Evolutionary conservation across 345 rosid genomes (phyloP).

Genomic region (Brassica rapa): DNA sequence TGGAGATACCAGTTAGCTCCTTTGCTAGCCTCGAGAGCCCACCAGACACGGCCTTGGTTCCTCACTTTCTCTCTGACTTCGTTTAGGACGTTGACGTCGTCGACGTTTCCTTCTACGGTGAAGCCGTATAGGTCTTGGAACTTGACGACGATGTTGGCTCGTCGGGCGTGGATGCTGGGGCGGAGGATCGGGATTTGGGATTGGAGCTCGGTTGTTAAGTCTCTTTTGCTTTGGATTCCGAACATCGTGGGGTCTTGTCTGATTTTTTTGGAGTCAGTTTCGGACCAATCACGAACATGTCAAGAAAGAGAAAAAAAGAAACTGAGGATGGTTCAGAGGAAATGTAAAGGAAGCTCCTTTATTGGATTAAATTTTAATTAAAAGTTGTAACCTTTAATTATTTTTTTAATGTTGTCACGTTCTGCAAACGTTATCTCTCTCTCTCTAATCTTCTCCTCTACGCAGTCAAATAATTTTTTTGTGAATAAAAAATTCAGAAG

Average conservation of each 20-base stretch:
- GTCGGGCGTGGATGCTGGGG: constrained; percentile 94
- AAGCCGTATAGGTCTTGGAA: constrained; percentile 97
- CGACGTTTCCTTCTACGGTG: constrained; percentile 97
- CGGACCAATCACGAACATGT: background rate
- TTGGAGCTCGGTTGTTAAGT: constrained; percentile 66
- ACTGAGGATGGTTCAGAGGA: background rate
- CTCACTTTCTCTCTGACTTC: constrained; percentile 98
- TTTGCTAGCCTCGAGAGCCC: constrained; percentile 97
- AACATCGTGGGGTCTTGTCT: constrained; percentile 45
- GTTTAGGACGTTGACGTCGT: constrained; percentile 88
- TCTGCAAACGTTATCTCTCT: constrained; percentile 32
- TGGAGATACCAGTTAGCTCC: constrained; percentile 98
- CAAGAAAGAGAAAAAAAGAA: too few relatives aligned
- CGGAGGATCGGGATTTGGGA: constrained; percentile 78
- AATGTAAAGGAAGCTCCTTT: background rate
- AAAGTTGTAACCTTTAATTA: background rate
- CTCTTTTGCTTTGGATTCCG: constrained; percentile 63
- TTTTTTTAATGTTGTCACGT: constrained; percentile 33
- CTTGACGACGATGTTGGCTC: constrained; percentile 87
- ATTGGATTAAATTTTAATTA: background rate
- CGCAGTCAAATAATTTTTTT: constrained; percentile 16
- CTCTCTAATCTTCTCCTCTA: constrained; percentile 22
- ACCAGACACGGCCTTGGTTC: constrained; percentile 95
- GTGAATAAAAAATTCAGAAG: constrained; percentile 16
- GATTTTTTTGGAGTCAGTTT: background rate